These are phyloP conservation scores for Luffa aegyptiaca DNA, from an alignment of 306 rosid genomes.

Conservation along the genomic window DNA sequence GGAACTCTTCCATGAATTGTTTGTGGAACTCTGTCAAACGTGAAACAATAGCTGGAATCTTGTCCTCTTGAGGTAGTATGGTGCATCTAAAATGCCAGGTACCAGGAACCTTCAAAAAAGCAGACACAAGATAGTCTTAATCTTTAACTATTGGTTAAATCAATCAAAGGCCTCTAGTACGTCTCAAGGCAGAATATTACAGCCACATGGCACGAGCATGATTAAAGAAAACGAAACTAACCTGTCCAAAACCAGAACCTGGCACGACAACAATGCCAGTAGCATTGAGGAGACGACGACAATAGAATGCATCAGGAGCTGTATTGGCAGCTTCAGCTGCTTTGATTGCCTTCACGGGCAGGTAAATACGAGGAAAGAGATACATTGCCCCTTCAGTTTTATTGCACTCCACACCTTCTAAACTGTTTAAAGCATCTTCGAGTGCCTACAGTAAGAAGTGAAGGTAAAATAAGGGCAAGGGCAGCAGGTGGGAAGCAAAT, in stretches of 20 bases:
- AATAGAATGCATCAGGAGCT: slow-evolving; percentile 73
- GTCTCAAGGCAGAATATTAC: not conserved
- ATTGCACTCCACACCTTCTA: slow-evolving; percentile 84
- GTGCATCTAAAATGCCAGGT: slow-evolving; percentile 99
- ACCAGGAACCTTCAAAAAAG: slow-evolving; percentile 63
- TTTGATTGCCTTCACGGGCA: slow-evolving; percentile 65
- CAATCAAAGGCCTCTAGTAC: not conserved
- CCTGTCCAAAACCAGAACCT: slow-evolving; percentile 95
- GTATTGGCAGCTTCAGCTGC: slow-evolving; percentile 57
- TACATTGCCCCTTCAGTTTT: slow-evolving; percentile 95
- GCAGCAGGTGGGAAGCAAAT: not conserved
- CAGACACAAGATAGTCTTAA: not conserved
- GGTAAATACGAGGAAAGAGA: slow-evolving; percentile 53
- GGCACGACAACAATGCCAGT: slow-evolving; percentile 86
- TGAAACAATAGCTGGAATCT: slow-evolving; percentile 67
- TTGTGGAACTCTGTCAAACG: slow-evolving; percentile 78
- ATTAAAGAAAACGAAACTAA: slow-evolving; percentile 15
- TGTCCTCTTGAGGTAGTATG: slow-evolving; percentile 91
- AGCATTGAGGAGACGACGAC: slow-evolving; percentile 57
- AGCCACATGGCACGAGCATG: not conserved
- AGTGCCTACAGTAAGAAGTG: slow-evolving; percentile 31
- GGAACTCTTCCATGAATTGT: slow-evolving; percentile 64
- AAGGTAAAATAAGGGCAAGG: not conserved
- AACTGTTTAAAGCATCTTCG: slow-evolving; percentile 59
- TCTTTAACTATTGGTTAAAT: not conserved